Percentiles rank a stretch among this genome's conserved stretches.
Evolutionary conservation across 345 rosid species (phyloP).

Genomic region (Turnera subulata): DNA sequence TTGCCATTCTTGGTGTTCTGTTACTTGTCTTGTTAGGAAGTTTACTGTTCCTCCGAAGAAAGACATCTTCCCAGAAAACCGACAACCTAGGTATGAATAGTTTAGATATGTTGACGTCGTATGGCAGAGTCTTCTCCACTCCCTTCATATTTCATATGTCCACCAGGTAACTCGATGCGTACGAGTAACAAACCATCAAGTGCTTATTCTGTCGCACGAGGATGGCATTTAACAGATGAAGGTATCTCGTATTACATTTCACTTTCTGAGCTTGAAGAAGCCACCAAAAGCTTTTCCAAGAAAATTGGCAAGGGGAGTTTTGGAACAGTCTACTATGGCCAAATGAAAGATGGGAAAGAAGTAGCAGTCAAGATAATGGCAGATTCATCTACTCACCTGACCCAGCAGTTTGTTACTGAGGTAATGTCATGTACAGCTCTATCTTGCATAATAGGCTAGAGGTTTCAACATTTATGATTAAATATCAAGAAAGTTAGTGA

Average conservation of each 20-base stretch:
- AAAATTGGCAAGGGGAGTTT: constrained; percentile 93
- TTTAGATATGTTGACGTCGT: constrained; percentile 3
- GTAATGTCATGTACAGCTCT: constrained; percentile 33
- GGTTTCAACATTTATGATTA: no score
- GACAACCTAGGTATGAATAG: constrained; percentile 45
- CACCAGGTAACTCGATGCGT: constrained; percentile 47
- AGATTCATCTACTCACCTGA: constrained; percentile 57
- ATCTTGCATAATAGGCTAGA: no score
- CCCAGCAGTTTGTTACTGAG: constrained; percentile 94
- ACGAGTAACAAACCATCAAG: constrained; percentile 44
- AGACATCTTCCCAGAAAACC: constrained; percentile 21
- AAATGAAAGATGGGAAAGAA: constrained; percentile 95
- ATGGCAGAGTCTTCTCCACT: neutral
- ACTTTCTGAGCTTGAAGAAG: constrained; percentile 70
- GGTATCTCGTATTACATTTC: constrained; percentile 71
- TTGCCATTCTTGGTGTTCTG: constrained; percentile 47
- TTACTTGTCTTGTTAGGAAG: constrained; percentile 50
- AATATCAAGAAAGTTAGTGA: no score
- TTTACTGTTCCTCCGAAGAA: constrained; percentile 39
- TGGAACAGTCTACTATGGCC: constrained; percentile 86
- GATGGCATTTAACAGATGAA: constrained; percentile 68
- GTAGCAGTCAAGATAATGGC: constrained; percentile 85
- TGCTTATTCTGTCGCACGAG: constrained; percentile 53
- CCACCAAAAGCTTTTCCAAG: constrained; percentile 64
- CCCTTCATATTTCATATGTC: constrained; percentile 10